These are phyloP conservation scores for Diaporthe nobilis DNA, from an alignment of 2,329 filamentous ascomycete genomes.

Conservation along the genomic window DNA sequence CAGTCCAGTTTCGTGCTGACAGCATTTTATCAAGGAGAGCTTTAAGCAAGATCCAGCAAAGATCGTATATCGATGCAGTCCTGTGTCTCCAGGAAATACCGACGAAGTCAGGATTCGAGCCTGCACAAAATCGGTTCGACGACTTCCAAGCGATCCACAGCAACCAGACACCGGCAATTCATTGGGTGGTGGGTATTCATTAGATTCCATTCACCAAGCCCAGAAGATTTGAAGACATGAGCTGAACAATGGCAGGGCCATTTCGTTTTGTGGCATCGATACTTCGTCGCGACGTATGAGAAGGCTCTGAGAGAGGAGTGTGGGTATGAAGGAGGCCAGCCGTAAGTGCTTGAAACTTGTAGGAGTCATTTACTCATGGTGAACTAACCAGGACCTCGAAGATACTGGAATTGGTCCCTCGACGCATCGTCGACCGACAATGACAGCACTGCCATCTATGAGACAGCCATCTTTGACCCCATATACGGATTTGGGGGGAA, in stretches of 20 bases:
- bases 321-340: neutral
- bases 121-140: constrained; percentile 1
- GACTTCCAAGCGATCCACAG: constrained; percentile 2
- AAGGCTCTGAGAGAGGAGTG: neutral
- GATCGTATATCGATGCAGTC: neutral
- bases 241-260: neutral
- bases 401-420: constrained; percentile 18
- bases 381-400: neutral
- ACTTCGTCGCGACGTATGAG: constrained; percentile 1
- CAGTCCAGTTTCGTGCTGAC: too few species aligned
- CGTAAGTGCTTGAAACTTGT: neutral
- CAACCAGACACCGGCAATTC: neutral
- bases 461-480: neutral
- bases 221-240: neutral
- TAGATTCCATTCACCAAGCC: too few species aligned
- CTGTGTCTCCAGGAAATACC: neutral
- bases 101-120: neutral
- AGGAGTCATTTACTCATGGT: neutral
- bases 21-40: neutral
- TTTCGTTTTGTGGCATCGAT: constrained; percentile 4
- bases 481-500: constrained; percentile 1
- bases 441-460: neutral
- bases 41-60: neutral
- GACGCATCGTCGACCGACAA: neutral
- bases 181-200: neutral